Evolutionary conservation across 257 asterid species (phyloP).

Genomic region (Nicotiana sylvestris): DNA sequence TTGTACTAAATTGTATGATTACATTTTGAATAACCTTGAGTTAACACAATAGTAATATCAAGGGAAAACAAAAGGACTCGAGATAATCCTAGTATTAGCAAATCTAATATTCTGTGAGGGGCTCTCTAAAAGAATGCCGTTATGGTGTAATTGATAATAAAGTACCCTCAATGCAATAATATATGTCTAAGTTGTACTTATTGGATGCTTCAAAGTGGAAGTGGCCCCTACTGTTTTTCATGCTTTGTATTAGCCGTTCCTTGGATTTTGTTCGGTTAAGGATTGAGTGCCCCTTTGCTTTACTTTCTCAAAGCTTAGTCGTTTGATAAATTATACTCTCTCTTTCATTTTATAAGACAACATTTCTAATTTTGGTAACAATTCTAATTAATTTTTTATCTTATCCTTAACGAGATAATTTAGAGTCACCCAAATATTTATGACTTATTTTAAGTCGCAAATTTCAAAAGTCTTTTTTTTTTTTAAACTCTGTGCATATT

Average conservation of each 20-base stretch:
- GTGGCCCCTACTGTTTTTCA: background rate
- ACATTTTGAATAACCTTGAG: background rate
- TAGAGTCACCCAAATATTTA: too few relatives aligned
- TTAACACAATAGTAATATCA: background rate
- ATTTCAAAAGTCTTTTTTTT: accelerated
- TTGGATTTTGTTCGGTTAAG: constrained; percentile 5
- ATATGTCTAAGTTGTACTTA: background rate
- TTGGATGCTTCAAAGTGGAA: background rate
- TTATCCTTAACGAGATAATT: too few relatives aligned
- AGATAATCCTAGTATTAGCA: background rate
- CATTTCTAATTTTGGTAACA: too few relatives aligned
- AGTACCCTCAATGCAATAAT: background rate
- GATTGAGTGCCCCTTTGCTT: background rate
- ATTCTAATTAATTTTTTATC: too few relatives aligned
- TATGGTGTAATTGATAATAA: constrained; percentile 2
- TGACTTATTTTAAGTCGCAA: accelerated
- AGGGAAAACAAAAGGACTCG: background rate
- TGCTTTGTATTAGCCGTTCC: constrained; percentile 10
- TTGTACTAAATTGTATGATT: background rate
- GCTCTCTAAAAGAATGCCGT: background rate
- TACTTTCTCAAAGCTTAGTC: background rate
- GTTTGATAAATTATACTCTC: too few relatives aligned
- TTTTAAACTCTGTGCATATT: too few relatives aligned
- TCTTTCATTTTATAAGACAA: too few relatives aligned
- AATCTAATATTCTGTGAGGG: background rate